Percentiles rank a stretch among this genome's conserved stretches.
Conservation (phyloP, 164 flowering plant genomes). For the Nymphaea thermarum region DNA sequence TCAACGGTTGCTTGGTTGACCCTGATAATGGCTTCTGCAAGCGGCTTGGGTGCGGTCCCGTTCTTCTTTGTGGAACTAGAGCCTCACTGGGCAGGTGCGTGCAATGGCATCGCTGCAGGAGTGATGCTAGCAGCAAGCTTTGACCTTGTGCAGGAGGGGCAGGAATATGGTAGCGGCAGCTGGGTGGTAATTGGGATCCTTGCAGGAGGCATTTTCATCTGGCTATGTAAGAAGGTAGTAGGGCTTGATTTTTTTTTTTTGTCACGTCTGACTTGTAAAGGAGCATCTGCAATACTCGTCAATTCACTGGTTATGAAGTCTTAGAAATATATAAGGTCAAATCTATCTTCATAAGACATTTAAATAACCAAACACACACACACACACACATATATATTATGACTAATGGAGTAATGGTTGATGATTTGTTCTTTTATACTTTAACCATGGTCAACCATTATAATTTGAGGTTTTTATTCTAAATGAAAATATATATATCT, state of each 20-base stretch:
- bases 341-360: too few species aligned
- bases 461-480: too few species aligned
- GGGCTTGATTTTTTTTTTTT: constrained; percentile 4
- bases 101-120: constrained; percentile 99
- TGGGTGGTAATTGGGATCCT: constrained; percentile 91
- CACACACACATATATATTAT: too few species aligned
- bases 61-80: constrained; percentile 97
- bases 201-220: constrained; percentile 81
- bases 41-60: constrained; percentile 94
- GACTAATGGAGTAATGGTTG: too few species aligned
- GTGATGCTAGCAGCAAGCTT: constrained; percentile 99
- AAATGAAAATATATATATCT: too few species aligned
- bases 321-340: too few species aligned
- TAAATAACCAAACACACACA: too few species aligned
- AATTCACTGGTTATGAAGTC: too few species aligned
- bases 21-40: constrained; percentile 94
- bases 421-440: too few species aligned
- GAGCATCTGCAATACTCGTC: neutral
- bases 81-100: constrained; percentile 92
- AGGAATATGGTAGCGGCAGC: constrained; percentile 70
- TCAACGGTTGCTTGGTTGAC: constrained; percentile 82
- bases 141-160: constrained; percentile 96
- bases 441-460: too few species aligned
- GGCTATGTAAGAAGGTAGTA: constrained; percentile 94
- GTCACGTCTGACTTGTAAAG: neutral